Percentiles rank a stretch among this genome's conserved stretches.
Evolutionary conservation across 371 early-diverging fungal species (phyloP).

Genomic region (Mortierella sp.): DNA sequence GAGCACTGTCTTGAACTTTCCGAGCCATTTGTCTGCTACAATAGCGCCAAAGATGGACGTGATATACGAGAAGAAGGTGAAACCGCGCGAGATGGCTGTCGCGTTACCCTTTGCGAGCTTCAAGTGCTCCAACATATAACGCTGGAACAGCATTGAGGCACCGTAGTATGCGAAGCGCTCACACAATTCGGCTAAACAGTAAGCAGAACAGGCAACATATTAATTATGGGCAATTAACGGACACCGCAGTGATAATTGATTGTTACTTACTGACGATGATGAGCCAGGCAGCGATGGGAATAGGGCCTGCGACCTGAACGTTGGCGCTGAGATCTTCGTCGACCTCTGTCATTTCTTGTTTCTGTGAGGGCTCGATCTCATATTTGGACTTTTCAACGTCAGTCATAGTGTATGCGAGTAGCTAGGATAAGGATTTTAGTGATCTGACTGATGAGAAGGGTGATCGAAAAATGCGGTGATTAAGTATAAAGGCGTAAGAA

Average conservation of each 20-base stretch:
- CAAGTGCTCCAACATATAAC: conserved; percentile 68
- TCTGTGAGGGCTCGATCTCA: background rate
- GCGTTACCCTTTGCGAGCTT: conserved; percentile 68
- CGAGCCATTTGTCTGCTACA: conserved; percentile 84
- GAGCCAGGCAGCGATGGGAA: conserved; percentile 66
- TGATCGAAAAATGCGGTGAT: background rate
- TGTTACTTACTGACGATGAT: conserved; percentile 63
- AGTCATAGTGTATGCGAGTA: background rate
- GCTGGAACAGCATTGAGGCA: conserved; percentile 77
- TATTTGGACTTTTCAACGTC: conserved; percentile 23
- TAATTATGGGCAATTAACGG: background rate
- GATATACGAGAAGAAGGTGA: conserved; percentile 85
- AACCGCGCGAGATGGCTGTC: conserved; percentile 79
- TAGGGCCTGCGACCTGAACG: conserved; percentile 58
- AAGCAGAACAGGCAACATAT: background rate
- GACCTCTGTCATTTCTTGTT: conserved; percentile 17
- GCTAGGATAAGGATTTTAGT: too few relatives aligned
- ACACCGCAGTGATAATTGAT: background rate
- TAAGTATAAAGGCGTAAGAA: background rate
- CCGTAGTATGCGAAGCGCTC: conserved; percentile 87
- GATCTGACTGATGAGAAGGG: background rate
- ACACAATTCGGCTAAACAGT: conserved; percentile 62
- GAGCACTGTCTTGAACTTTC: conserved; percentile 86
- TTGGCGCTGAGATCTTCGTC: conserved; percentile 34
- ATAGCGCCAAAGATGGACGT: conserved; percentile 86